phyloP scores from a whole-genome alignment of 1,284 basidiomycete genomes.

The Ceratobasidium sp. region DNA sequence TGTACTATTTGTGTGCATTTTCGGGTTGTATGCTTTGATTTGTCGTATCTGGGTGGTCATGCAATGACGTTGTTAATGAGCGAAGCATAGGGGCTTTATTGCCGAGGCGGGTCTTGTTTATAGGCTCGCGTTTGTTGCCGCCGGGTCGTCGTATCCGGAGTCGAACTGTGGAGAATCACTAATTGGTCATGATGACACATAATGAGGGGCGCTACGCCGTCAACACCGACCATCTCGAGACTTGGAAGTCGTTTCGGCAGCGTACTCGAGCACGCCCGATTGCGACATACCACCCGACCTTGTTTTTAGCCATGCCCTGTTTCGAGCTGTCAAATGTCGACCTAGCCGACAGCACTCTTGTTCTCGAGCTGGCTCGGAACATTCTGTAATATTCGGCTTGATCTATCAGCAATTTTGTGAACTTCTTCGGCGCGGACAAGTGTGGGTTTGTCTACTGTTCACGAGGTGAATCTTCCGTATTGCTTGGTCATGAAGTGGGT shows the following conservation, averaged over 20 bases:
- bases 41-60: too few species aligned
- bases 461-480: background rate
- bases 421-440: background rate
- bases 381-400: background rate
- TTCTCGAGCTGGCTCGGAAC: background rate
- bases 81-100: background rate
- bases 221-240: background rate
- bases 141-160: background rate
- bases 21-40: background rate
- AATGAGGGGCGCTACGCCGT: background rate
- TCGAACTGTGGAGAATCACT: background rate
- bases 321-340: too few species aligned
- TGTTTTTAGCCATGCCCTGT: background rate
- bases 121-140: background rate
- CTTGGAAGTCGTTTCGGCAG: too few species aligned
- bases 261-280: too few species aligned
- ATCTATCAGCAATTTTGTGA: background rate
- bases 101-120: background rate
- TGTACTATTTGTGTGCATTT: slow-evolving; percentile 12
- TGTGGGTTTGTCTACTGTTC: background rate
- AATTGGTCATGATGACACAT: slow-evolving; percentile 13
- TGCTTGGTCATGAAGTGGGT: background rate
- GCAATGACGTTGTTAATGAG: too few species aligned
- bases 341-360: background rate
- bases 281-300: too few species aligned